A percentile compares a stretch with the other conserved stretches of the same genome.
Conservation (phyloP, 1,284 basidiomycete genomes). For the Melanopsichium pennsylvanicum region DNA sequence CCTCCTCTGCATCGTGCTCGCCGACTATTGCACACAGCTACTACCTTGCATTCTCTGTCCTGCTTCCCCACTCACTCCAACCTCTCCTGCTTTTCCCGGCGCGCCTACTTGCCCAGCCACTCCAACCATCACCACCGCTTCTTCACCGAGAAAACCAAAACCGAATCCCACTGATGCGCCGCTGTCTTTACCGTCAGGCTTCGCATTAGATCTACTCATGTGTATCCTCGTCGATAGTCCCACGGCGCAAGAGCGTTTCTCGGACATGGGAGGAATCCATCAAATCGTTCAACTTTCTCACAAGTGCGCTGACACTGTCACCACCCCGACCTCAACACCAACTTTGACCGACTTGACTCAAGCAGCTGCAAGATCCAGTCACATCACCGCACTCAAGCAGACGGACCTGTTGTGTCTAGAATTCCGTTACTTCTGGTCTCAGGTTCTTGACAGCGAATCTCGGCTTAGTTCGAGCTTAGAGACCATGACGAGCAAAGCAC, state of each 20-base stretch:
- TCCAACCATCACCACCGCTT: constrained; percentile 7
- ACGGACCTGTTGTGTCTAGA: constrained; percentile 45
- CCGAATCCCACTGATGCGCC: constrained; percentile 8
- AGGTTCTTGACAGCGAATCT: too few relatives aligned
- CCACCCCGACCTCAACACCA: constrained; percentile 15
- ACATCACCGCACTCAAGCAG: constrained; percentile 32
- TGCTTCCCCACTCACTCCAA: constrained; percentile 1
- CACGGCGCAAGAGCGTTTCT: constrained; percentile 22
- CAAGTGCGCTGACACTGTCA: constrained; percentile 40
- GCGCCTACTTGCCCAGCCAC: constrained; percentile 5
- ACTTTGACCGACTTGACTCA: not conserved
- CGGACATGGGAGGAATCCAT: constrained; percentile 41
- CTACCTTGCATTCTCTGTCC: constrained; percentile 32
- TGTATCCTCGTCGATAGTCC: constrained; percentile 40
- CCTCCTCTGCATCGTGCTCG: constrained; percentile 26
- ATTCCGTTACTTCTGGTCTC: constrained; percentile 45
- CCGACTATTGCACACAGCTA: constrained; percentile 36
- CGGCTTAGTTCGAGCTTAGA: too few relatives aligned
- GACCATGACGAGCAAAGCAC: too few relatives aligned
- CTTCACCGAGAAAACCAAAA: not conserved
- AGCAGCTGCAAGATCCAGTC: not conserved
- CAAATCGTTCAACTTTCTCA: constrained; percentile 44
- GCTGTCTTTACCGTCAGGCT: constrained; percentile 30
- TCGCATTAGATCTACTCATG: constrained; percentile 45
- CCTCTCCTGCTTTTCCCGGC: constrained; percentile 1